A percentile compares a stretch with the other conserved stretches of the same genome.
phyloP scores from a whole-genome alignment of 306 rosid genomes.

The Cicer yamashitae region DNA sequence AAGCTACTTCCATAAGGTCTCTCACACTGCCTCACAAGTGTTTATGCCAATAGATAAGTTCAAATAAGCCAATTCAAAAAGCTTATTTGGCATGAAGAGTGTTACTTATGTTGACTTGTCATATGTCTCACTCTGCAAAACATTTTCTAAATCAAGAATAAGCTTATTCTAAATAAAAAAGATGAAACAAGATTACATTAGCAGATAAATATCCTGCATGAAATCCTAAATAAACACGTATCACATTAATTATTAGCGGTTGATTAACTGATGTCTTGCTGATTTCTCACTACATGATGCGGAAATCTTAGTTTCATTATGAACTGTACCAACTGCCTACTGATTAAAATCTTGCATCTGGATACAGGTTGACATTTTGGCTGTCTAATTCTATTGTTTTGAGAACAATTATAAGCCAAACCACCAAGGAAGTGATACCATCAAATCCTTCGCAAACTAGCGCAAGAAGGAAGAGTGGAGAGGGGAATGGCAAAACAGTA shows the following conservation, averaged over 20 bases:
- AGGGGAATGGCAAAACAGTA: slow-evolving; percentile 51
- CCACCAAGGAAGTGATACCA: slow-evolving; percentile 45
- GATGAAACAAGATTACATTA: slow-evolving; percentile 16
- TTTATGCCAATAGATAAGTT: too few relatives aligned
- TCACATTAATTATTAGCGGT: slow-evolving; percentile 34
- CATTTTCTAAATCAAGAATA: slow-evolving; percentile 9
- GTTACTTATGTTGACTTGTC: slow-evolving; percentile 19
- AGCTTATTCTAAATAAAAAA: slow-evolving; percentile 23
- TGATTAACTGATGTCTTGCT: slow-evolving; percentile 33
- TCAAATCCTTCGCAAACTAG: slow-evolving; percentile 52
- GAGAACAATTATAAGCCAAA: slow-evolving; percentile 77
- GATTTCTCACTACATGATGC: slow-evolving; percentile 40
- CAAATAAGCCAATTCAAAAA: background rate
- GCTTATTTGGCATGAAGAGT: slow-evolving; percentile 2
- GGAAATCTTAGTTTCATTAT: slow-evolving; percentile 34
- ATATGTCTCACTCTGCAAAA: slow-evolving; percentile 10
- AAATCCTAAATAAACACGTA: slow-evolving; percentile 27
- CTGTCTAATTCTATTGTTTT: slow-evolving; percentile 79
- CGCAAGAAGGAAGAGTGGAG: slow-evolving; percentile 58
- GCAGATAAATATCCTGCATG: slow-evolving; percentile 27
- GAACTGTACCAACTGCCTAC: slow-evolving; percentile 13
- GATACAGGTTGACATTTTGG: slow-evolving; percentile 88
- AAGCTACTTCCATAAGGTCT: too few relatives aligned
- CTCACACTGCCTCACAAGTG: too few relatives aligned
- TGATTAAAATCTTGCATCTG: slow-evolving; percentile 44